Base-by-base conservation (phyloP, 1,284 basidiomycete species). In the Spongispora temasekensis region DNA sequence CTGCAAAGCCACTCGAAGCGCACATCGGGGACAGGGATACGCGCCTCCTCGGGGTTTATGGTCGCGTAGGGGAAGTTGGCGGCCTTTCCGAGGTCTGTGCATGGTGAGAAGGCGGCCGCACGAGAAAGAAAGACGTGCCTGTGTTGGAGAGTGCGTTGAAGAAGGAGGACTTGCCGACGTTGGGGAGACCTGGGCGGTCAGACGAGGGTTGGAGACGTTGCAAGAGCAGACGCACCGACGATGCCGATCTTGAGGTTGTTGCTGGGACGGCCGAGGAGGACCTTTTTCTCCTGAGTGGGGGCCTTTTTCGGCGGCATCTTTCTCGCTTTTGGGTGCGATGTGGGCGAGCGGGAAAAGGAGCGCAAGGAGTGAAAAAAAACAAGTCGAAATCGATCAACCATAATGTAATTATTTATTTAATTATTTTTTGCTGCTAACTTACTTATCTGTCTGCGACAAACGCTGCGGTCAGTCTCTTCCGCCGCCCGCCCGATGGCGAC, bases 21-120 rank as follows among this genome's bases (percentile, higher is more conserved):
- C 25, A 84, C 75, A 74, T 99, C 97, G 10, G 97, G 97, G n/a
- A 99, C 95, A 40, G 95, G 93, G 63, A 99, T 95, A 71, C 97
- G 94, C 42, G 97, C 95, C 81, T 93, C 90, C 79, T 88, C 94
- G 69, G 83, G 94, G 79, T 94, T 91, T 76, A 98, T 97, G 56
- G 96, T 98, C 15, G 95, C 95, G 72, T 98, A 99, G 21, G 97
- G 97, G 76, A 97, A 99, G 83, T 99, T 99, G 77, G 95, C 95
- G 51, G 94, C 90, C 77, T 97, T 97, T 68, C 94, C 97, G n/a
- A 98, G 85, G 78, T 98, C 92, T 95, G 48, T 60, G 53, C 34
- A 58, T 57, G 42, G 61, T 65, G 62, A 58, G 44, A 23, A 15
- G 60, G n/a, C n/a, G 37, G 34, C 12, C 44, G 42, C 1, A 54